Evolutionary conservation across 371 early-diverging fungal genomes (phyloP), one percentile per base, ranked within the genome.

Genomic region (Mucor indicus): DNA sequence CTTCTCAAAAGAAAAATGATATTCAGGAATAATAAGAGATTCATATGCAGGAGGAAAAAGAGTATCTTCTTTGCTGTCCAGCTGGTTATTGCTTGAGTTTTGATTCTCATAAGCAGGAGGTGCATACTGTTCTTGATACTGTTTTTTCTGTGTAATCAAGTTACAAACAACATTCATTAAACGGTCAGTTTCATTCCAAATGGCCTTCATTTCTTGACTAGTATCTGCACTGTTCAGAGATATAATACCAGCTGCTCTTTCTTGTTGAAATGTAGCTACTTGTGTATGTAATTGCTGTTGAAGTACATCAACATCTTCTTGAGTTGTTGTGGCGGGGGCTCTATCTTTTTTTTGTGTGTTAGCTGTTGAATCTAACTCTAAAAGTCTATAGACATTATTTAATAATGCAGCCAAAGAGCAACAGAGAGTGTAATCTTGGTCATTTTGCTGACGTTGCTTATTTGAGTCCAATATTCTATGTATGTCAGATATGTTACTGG

Each of bases 181-280:
- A 11, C 57, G 63, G 41, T 67, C 60, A 30, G 69, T 56, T 45
- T 73, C 74, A 15, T 64, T 48, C 77, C 77, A 77, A 15, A 69
- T 21, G 10, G 44, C 54, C 15, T 55, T 41, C 37, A 58, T 55
- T 49, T 67, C 60, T 23, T 62, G 56, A 19, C 19, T 45, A 1
- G 50, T 40, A 10, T 38, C 46, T 29, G 17, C 23, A 2, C 21
- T 25, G 2, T 29, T 27, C 3, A 50, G 21, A 0, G 57, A 27
- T 24, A 48, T 44, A 16, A 48, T 39, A n/a, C 54, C 54, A n/a
- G 49, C 33, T 19, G 50, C 32, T 36, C 53, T 43, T 31, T 46
- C 44, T n/a, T 33, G 24, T 41, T 62, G 64, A 20, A 69, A 57
- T 6, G 20, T 29, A 17, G 59, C 52, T n/a, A 68, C 55, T 41